Evolutionary conservation across 2,329 filamentous ascomycete genomes (phyloP), one percentile per base, ranked within the genome.

Genomic region (Zymoseptoria tritici): DNA sequence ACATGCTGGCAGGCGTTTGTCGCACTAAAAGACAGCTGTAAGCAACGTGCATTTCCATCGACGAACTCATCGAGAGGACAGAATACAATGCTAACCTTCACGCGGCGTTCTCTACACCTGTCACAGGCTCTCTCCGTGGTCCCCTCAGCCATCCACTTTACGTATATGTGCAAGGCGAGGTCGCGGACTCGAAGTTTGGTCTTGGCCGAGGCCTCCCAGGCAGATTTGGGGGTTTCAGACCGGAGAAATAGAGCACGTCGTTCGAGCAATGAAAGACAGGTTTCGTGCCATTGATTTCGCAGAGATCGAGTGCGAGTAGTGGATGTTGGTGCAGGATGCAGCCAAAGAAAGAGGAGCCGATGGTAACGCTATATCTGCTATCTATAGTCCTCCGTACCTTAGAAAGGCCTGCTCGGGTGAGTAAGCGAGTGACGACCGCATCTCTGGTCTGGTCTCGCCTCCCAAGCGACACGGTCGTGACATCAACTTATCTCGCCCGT

Each of bases 61-160:
- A 46, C 36, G 13, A 46, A 16, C 1, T 13, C 19, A 31, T 20
- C 6, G 19, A 13, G 9, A n/a, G n/a, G 11, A 52, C 13, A 11
- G 19, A 24, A 2, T 20, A 20, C 7, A 7, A 24, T 16, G 19
- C 66, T 58, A 58, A 70, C 70, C 68, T 72, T 72, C 53, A 72
- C 70, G 5, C 70, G 66, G 13, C 70, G 67, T 59, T 72, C 70
- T 63, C 70, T 65, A 61, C 70, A 72, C 51, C 70, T 61, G 56
- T 72, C 70, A 54, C 70, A 72, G n/a, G 70, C 70, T 59, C 70
- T 62, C 54, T 72, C 70, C 19, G 65, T 63, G 16, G 62, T 58
- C 56, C 66, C 65, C 56, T 69, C 64, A 50, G 66, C 63, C 67
- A 68, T 70, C 59, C 59, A 52, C 36, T 46, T 46, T 16, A 46